Base-by-base conservation (phyloP, 768 basidiomycete species). In the Podaxis pistillaris region DNA sequence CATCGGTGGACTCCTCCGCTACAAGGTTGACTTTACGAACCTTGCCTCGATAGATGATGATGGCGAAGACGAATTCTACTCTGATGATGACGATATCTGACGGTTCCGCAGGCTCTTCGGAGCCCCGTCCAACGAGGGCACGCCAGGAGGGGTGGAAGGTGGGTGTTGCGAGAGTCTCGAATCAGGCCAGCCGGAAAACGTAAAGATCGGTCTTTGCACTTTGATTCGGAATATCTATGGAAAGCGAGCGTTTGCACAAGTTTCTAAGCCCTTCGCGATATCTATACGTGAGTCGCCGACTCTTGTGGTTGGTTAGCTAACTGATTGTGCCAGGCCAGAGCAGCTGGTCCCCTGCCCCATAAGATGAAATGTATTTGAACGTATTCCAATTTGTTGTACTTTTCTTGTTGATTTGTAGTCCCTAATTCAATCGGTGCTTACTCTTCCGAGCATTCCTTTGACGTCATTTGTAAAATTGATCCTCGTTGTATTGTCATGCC, bases 11-110 rank as follows among this genome's bases (percentile, higher is more conserved):
- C 81, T 98, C 64, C 78, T 97, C 63, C 86, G 96, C 54, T 99
- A 99, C 86, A 98, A 98, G 80, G 94, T 98, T 69, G 96, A 97
- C 78, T 93, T 98, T 78, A 83, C 84, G 68, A 91, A 90, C 73
- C 81, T 98, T 46, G 81, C 84, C 22, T 79, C 81, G 51, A 65
- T 86, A 24, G 92, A 94, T 67, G 92, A 94, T 68, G 91, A 94
- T 36, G 91, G 91, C 36, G 92, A 93, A 70, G 92, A 94, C 76
- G 91, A 93, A 79, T 94, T 91, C 76, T 87, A 83, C 71, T 89
- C 89, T 63, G 86, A 86, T 66, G 89, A 90, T 63, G 87, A 89
- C 61, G 88, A 80, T 68, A 84, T 94, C 80, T 94, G 92, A 94
- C 93, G 84, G 79, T 87, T 78, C 80, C 86, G 90, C 81, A 71